Evolutionary conservation across 192 early-diverging fungal genomes (phyloP), one percentile per base, ranked within the genome.

Genomic region (Ambispora gerdemannii): DNA sequence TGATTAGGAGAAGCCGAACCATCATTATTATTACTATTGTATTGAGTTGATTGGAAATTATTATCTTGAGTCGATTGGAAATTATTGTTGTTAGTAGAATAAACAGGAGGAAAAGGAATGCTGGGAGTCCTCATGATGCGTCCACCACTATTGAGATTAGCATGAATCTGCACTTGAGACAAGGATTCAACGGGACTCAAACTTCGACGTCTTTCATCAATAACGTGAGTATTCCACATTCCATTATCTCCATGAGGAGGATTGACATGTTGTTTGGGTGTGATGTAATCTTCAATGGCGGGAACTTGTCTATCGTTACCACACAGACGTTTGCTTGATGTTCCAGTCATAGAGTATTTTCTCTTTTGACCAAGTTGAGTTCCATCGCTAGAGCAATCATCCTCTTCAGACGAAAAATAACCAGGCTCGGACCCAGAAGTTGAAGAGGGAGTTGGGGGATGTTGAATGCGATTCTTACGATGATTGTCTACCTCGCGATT

Each of bases 281-380:
- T 31, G 49, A 82, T 79, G 24, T 75, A 82, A 63, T 86, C 84
- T 52, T 86, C 84, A 50, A 86, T 86, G 7, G 80, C 77, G 28
- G 78, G 82, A 0, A 83, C 80, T 60, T 53, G 52, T 43, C 68
- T 38, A 32, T 2, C 28, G 19, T 61, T 47, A 22, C 32, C 28
- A 33, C 75, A 52, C 17, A 28, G 63, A 50, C 74, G 32, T 53
- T 67, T 67, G 20, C 27, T 67, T 34, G 50, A 25, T 15, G 32
- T 24, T 4, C 17, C 11, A 30, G 15, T 10, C 4, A 56, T 35
- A 50, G 43, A 34, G 6, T 17, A 35, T 20, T 73, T 67, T 55
- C 72, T 65, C 6, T 73, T 73, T 22, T 62, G 64, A 7, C 47
- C 35, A 38, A 30, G 30, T 19, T 38, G 10, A 32, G 53, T 34